These are phyloP conservation scores for Solanum bulbocastanum DNA, from an alignment of 257 asterid genomes.

Conservation along the genomic window DNA sequence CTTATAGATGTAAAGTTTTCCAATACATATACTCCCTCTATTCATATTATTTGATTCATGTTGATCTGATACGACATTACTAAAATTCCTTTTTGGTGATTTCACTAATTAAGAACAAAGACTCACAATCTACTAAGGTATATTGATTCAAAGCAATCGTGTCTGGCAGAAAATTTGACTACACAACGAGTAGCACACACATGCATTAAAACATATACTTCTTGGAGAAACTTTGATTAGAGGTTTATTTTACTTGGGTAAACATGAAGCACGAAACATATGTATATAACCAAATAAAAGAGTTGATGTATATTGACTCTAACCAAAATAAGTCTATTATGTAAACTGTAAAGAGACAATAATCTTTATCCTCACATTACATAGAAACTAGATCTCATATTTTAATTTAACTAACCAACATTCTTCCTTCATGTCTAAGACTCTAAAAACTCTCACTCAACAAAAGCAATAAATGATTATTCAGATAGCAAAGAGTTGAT, in stretches of 20 bases:
- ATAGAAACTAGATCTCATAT: neutral
- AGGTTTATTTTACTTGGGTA: neutral
- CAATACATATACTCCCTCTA: neutral
- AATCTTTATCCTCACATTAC: neutral
- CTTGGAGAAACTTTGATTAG: too few species aligned
- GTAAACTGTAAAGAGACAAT: neutral
- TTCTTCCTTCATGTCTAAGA: neutral
- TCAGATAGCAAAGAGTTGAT: conserved; percentile 20
- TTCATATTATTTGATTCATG: neutral
- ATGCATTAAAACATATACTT: neutral
- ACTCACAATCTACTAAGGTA: neutral
- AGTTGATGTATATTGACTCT: neutral
- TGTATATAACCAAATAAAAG: neutral
- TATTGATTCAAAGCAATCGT: neutral
- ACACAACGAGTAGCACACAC: neutral
- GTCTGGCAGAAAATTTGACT: neutral
- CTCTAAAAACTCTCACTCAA: neutral
- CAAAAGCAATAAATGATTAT: neutral
- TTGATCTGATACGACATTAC: neutral
- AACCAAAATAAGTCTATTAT: neutral
- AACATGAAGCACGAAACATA: neutral
- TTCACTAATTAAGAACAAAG: neutral
- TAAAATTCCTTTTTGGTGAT: neutral
- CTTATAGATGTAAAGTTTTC: neutral
- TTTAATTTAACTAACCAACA: neutral